Base-by-base conservation (phyloP, 2,329 filamentous ascomycete species). In the Ophiostoma ulmi region DNA sequence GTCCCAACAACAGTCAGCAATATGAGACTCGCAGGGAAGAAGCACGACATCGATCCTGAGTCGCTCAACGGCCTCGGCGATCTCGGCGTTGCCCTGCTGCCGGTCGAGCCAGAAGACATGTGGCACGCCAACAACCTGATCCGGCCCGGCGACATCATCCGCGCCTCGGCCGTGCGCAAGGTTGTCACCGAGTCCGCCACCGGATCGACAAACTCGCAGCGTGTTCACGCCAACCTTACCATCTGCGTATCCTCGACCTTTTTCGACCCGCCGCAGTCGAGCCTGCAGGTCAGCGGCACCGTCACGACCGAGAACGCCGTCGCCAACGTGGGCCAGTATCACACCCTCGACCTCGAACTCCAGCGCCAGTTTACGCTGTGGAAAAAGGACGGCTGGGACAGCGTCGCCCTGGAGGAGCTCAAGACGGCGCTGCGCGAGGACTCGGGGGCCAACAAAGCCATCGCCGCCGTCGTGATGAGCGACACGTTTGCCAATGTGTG, bases 401-500 rank as follows among this genome's bases (percentile, higher is more conserved):
- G 91, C 75, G 89, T 99, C 13, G 92, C 94, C 3, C 82, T 90
- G 67, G 89, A 91, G 72, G 90, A 91, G 65, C 85, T 99, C 13
- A 84, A 87, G 71, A 92, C 97, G 78, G 90, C 93, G 0, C 85
- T 94, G 17, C 89, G 92, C 75, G 88, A 91, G 75, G 90, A 92
- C 74, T 89, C 90, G 76, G 44, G n/a, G 6, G 17, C 2, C 0
- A 89, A 91, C 73, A 93, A 93, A 0, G 91, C 94, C 73, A 86
- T 97, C 22, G 92, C 93, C 70, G 94, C 95, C 0, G 90, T 98
- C 0, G 91, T 98, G 35, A 94, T 99, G 91, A 92, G 97, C 76
- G 94, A 98, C 76, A 91, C 91, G 20, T 80, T 91, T 20, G 91
- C 92, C 71, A 93, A 94, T 78, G 91, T 95, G 74, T 94, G 91